These are phyloP conservation scores for Torulaspora microellipsoides DNA, from an alignment of 805 yeast species.

Conservation along the genomic window DNA sequence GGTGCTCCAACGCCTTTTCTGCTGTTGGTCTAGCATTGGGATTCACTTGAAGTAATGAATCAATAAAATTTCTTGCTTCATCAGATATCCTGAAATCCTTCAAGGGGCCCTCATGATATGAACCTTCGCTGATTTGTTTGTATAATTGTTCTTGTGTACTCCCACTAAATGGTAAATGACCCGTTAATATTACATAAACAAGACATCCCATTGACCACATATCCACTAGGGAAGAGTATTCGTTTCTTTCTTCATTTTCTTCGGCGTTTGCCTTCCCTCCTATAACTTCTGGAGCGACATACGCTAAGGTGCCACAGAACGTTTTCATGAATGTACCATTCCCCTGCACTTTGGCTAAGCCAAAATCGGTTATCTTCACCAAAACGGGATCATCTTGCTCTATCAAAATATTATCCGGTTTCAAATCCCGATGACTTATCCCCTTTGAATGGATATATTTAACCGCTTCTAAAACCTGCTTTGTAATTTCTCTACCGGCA, in stretches of 20 bases:
- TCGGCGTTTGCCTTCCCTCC: constrained; percentile 35
- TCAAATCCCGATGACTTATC: constrained; percentile 92
- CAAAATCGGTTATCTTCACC: constrained; percentile 95
- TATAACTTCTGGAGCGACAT: constrained; percentile 92
- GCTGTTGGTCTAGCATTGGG: constrained; percentile 74
- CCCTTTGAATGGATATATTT: constrained; percentile 84
- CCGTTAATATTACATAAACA: constrained; percentile 85
- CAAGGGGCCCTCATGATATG: constrained; percentile 73
- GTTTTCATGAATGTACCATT: constrained; percentile 86
- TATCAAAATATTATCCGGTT: constrained; percentile 92
- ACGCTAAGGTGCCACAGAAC: constrained; percentile 95
- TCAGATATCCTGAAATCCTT: constrained; percentile 59
- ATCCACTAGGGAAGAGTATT: constrained; percentile 84
- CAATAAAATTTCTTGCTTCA: constrained; percentile 69
- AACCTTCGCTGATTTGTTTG: constrained; percentile 68
- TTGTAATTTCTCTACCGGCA: constrained; percentile 79
- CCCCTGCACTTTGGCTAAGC: constrained; percentile 86
- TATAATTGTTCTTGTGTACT: constrained; percentile 83
- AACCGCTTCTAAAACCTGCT: constrained; percentile 79
- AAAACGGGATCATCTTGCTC: constrained; percentile 86
- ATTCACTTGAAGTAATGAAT: constrained; percentile 66
- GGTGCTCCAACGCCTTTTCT: constrained; percentile 65
- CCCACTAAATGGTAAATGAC: constrained; percentile 93
- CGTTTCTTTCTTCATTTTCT: constrained; percentile 27
- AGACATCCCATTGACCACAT: constrained; percentile 98